Base-by-base conservation (phyloP, 352 stramenopile genomes). In the Plasmopara halstedii region DNA sequence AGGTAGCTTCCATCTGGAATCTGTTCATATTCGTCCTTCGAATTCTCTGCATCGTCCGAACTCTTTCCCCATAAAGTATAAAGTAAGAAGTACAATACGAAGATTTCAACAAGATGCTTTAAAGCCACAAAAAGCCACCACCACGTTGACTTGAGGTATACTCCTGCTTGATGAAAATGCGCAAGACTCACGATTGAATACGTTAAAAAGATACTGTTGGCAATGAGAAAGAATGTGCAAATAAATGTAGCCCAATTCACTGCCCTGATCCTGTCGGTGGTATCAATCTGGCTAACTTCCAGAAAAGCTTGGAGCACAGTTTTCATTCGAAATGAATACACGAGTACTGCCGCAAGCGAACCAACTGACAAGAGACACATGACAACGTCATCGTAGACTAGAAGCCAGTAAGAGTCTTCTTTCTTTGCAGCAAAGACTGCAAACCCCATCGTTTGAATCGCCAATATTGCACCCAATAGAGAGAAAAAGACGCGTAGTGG, bases 271-370 rank as follows among this genome's bases (percentile, higher is more conserved):
- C 97, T 87, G 49, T 85, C 88, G n/a, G 97, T 96, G 11, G 93
- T 98, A 27, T 95, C 93, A 34, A 98, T 95, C 64, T 98, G 91
- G 50, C 96, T 98, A 17, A 98, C 95, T 31, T 95, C 92, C 4
- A 96, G 79, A 34, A 98, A 84, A 2, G 95, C 97, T 41, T 88
- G 91, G 7, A 98, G 66, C 39, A 98, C 95, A 1, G 89, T 98
- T 44, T 95, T 88, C 71, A 98, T 98, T 41, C 90, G 72, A 64
- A 96, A 95, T 37, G 82, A 96, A 65, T 97, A 98, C 32, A 97
- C 88, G 8, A 89, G 90, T 29, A 98, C 91, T 34, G 90, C 94
- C 1, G 96, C 68, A 11, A 97, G 71, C 42, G 75, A 91, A 2
- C 89, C 81, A 14, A 92, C 62, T 18, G 86, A 94, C 14, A 98